Evolutionary conservation across 2,329 filamentous ascomycete genomes (phyloP), one percentile per base, ranked within the genome.

Genomic region (Zalaria sp.): DNA sequence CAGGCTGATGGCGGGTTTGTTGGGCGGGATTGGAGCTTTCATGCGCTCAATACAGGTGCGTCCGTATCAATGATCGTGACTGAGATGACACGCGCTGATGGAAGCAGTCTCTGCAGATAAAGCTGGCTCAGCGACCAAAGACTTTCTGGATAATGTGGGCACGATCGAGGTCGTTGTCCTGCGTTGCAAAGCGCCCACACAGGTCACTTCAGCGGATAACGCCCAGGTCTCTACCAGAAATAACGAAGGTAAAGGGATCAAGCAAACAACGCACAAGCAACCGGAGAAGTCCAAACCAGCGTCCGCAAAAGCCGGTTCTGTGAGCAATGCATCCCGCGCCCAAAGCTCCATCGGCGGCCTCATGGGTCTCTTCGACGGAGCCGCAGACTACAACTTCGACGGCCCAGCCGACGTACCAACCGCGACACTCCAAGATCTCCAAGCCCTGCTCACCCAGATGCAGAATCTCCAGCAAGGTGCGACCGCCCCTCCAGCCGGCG

Each of bases 1-100:
- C 47, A 57, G n/a, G 52, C 52, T 3, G 60, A 66, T 47, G 68
- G 67, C 3, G 56, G 50, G 4, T 72, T 71, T 53, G 56, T 72
- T 43, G 70, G 66, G 0, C 62, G 67, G 7, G 64, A 68, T 34
- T 75, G 72, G 72, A 62, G 60, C 4, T 76, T 75, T 48, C 64
- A 67, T 35, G 61, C 63, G 35, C 57, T 72, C 25, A 64, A 68
- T 37, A 62, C 64, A 43, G 61, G 70, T 73, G 51, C 47, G 58
- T 50, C 18, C 31, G 36, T 2, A 7, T 34, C 25, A 8, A 27
- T 26, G 4, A 5, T 32, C 8, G 18, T 25, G 27, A 25, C 29
- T 34, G 8, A 9, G 26, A 7, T 32, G 8, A 3, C 27, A 5
- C 2, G 27, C 9, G 39, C 38, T 52, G 26, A 61, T 43, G 25